A percentile compares a stretch with the other conserved stretches of the same genome.
These are phyloP conservation scores for Ascocoryne sarcoides DNA, from an alignment of 2,329 filamentous ascomycete species.

Conservation along the genomic window DNA sequence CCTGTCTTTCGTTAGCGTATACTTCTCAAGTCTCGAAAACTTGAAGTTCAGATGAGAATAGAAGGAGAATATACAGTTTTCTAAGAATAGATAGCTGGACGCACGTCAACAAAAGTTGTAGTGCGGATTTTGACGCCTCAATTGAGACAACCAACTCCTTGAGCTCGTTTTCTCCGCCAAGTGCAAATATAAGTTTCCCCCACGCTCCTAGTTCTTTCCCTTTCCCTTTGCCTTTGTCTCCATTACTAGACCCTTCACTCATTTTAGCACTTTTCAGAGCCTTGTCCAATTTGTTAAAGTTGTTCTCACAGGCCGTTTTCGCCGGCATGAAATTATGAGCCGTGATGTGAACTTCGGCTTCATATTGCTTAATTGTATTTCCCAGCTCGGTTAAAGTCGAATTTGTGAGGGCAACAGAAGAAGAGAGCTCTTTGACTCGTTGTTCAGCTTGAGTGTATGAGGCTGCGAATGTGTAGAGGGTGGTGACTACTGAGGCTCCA, in stretches of 20 bases:
- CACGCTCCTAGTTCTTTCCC: constrained; percentile 11
- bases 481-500: constrained; percentile 1
- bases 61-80: background rate
- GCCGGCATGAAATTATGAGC: background rate
- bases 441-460: background rate
- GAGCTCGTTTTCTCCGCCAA: constrained; percentile 6
- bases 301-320: background rate
- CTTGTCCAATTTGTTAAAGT: background rate
- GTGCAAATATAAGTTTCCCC: constrained; percentile 1
- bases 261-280: background rate
- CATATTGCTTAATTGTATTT: constrained; percentile 2
- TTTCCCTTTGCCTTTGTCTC: background rate
- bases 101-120: constrained; percentile 2
- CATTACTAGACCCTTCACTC: background rate
- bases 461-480: background rate
- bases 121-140: constrained; percentile 5
- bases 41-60: no score
- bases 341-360: constrained; percentile 1
- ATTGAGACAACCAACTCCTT: background rate
- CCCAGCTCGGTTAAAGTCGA: constrained; percentile 2
- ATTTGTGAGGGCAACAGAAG: background rate
- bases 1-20: no score
- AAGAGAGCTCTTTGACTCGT: constrained; percentile 1
- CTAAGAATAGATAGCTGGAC: background rate
- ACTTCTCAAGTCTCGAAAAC: no score